Conservation (phyloP, 495 filamentous ascomycete species). For the Hypoxylon subgilvum region DNA sequence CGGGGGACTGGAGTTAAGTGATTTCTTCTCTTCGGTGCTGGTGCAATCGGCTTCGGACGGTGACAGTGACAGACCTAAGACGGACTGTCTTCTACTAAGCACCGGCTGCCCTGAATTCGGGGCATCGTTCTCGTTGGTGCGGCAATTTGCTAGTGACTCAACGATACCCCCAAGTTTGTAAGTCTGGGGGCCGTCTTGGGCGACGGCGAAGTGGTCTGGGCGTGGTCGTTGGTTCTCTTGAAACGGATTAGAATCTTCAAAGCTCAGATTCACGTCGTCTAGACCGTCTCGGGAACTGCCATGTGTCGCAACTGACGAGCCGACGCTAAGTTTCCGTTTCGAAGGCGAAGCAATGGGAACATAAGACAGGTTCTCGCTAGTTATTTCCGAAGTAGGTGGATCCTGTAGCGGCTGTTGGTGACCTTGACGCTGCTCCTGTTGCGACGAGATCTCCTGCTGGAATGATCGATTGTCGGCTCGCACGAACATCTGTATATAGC, state of each 20-base stretch:
- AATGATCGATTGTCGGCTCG: slow-evolving; percentile 53
- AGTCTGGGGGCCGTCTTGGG: slow-evolving; percentile 10
- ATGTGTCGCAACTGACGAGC: slow-evolving; percentile 38
- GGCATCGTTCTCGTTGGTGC: not conserved
- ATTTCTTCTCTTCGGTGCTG: slow-evolving; percentile 12
- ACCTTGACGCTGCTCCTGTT: slow-evolving; percentile 37
- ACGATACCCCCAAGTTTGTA: slow-evolving; percentile 10
- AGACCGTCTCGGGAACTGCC: slow-evolving; percentile 36
- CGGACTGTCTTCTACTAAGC: not conserved
- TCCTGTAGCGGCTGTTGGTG: slow-evolving; percentile 3
- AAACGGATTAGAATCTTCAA: slow-evolving; percentile 36
- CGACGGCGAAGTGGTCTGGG: slow-evolving; percentile 22
- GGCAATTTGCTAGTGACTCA: slow-evolving; percentile 19
- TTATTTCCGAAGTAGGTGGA: slow-evolving; percentile 8
- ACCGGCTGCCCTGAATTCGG: not conserved
- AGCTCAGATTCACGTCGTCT: slow-evolving; percentile 27
- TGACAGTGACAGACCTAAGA: not conserved
- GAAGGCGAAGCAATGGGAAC: not conserved
- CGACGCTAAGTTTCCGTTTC: slow-evolving; percentile 35
- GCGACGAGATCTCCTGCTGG: slow-evolving; percentile 49
- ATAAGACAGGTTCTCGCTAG: slow-evolving; percentile 19
- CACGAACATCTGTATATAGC: slow-evolving; percentile 45
- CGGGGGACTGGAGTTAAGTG: not conserved
- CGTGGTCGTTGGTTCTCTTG: slow-evolving; percentile 29
- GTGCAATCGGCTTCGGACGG: not conserved